Percentiles rank a stretch among this genome's conserved stretches.
Conservation (phyloP, 1,139 yeast genomes). For the Debaryomyces psychrophilus region DNA sequence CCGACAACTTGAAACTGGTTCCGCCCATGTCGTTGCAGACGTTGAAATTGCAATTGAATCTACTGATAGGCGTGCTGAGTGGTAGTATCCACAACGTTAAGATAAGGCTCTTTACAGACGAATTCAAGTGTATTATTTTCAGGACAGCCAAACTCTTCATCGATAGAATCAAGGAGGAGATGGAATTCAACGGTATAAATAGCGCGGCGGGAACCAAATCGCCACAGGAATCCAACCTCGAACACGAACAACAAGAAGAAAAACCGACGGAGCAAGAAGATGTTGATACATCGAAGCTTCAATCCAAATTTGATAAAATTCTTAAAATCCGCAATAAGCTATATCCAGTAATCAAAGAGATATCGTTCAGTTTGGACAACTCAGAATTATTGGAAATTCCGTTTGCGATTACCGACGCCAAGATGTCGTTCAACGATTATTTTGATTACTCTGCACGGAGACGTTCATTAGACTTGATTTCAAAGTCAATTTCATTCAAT, state of each 20-base stretch:
- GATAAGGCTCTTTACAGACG: constrained; percentile 30
- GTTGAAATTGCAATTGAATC: constrained; percentile 27
- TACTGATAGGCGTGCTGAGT: constrained; percentile 22
- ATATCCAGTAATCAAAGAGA: constrained; percentile 12
- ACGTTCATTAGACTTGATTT: constrained; percentile 31
- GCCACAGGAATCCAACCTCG: background rate
- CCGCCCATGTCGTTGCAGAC: constrained; percentile 24
- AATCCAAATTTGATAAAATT: constrained; percentile 10
- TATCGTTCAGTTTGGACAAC: constrained; percentile 27
- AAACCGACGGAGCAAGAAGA: background rate
- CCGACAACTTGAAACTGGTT: constrained; percentile 4
- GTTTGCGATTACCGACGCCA: constrained; percentile 32
- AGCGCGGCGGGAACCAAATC: background rate
- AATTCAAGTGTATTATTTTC: constrained; percentile 31
- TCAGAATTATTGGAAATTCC: constrained; percentile 38
- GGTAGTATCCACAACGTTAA: constrained; percentile 27
- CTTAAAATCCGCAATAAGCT: constrained; percentile 16
- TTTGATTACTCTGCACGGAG: constrained; percentile 26
- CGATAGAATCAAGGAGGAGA: constrained; percentile 1
- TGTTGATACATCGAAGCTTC: constrained; percentile 1
- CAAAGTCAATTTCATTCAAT: constrained; percentile 38
- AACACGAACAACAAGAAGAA: background rate
- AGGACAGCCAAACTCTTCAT: constrained; percentile 23
- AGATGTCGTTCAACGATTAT: constrained; percentile 32
- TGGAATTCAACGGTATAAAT: background rate